Conservation (phyloP, 2,329 filamentous ascomycete species). For the Diaporthe longicolla region DNA sequence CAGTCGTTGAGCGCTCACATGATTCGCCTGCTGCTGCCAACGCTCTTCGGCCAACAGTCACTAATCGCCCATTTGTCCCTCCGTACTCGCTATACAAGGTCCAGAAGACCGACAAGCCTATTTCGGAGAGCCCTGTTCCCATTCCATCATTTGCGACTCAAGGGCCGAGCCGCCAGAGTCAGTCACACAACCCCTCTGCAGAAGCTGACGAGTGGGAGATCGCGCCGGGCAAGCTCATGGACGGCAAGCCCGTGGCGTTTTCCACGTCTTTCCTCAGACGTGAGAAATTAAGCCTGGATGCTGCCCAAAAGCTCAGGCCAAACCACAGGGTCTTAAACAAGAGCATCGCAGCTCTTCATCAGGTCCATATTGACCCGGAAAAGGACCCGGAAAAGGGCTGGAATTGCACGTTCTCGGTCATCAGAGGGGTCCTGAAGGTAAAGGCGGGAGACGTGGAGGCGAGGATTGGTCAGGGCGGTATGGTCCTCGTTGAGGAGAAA, state of each 20-base stretch:
- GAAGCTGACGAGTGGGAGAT: conserved; percentile 29
- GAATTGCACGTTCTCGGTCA: background rate
- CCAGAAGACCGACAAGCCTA: background rate
- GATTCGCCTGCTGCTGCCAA: background rate
- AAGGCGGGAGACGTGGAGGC: background rate
- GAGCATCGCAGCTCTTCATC: background rate
- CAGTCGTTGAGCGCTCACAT: background rate
- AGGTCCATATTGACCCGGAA: background rate
- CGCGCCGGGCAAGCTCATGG: conserved; percentile 12
- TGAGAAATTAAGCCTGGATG: background rate
- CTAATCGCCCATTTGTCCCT: background rate
- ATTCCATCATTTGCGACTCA: background rate
- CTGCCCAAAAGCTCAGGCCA: conserved; percentile 17
- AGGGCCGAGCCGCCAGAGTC: background rate
- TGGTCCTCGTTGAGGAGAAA: background rate
- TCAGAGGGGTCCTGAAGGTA: conserved; percentile 20
- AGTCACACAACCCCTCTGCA: background rate
- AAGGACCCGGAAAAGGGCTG: background rate
- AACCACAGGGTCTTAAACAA: conserved; percentile 30
- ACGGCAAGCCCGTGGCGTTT: background rate
- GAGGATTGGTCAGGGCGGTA: conserved; percentile 31
- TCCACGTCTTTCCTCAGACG: conserved; percentile 30
- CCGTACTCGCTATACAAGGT: background rate
- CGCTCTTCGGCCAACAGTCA: too few relatives aligned
- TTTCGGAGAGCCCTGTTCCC: conserved; percentile 25